phyloP scores from a whole-genome alignment of 2,329 filamentous ascomycete genomes.

The Colletotrichum nymphaeae region DNA sequence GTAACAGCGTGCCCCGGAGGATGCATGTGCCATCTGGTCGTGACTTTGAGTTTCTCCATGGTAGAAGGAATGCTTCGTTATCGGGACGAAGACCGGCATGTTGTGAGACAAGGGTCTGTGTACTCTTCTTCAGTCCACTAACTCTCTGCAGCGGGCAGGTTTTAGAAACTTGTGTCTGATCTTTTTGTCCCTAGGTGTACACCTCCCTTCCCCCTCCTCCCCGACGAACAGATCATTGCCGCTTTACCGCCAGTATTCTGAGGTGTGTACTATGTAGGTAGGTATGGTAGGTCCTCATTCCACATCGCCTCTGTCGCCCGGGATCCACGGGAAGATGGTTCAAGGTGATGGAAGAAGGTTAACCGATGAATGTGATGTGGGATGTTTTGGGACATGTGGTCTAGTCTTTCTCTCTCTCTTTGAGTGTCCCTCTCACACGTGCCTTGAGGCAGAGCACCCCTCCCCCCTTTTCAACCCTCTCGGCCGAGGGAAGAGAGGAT shows the following conservation, averaged over 20 bases:
- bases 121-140: background rate
- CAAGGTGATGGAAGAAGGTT: background rate
- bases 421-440: background rate
- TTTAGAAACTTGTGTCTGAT: background rate
- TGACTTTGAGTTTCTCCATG: conserved; percentile 1
- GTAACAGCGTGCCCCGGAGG: background rate
- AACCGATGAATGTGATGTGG: background rate
- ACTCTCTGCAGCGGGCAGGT: background rate
- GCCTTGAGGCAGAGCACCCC: background rate
- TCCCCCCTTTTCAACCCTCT: background rate
- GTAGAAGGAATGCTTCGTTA: conserved; percentile 14
- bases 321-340: background rate
- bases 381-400: background rate
- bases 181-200: background rate
- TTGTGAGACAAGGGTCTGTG: background rate
- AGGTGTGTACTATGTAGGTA: background rate
- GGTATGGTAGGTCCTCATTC: background rate
- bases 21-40: conserved; percentile 33
- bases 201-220: no score
- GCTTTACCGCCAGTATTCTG: background rate
- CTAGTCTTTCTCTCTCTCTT: background rate
- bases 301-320: background rate
- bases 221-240: background rate
- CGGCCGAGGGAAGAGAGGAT: background rate
- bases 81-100: conserved; percentile 14